These are phyloP conservation scores for Groenewaldozyma salmanticensis DNA, from an alignment of 805 yeast genomes.

Conservation along the genomic window DNA sequence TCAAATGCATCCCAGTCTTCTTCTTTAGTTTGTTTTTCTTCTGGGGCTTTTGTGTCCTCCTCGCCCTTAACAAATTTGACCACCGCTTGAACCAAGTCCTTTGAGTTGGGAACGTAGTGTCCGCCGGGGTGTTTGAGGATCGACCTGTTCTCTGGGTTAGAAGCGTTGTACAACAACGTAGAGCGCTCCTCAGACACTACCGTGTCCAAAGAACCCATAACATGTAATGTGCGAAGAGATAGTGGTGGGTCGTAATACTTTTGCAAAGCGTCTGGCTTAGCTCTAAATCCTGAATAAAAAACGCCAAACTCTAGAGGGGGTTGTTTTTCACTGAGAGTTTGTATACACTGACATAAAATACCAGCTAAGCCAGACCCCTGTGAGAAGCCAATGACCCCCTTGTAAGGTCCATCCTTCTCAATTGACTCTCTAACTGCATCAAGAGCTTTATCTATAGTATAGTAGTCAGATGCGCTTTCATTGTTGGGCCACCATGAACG, in stretches of 20 bases:
- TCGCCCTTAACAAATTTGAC: constrained; percentile 20
- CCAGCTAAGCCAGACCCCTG: constrained; percentile 92
- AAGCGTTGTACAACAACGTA: constrained; percentile 44
- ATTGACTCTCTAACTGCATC: constrained; percentile 46
- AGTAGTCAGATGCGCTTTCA: constrained; percentile 25
- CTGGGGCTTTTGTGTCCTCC: constrained; percentile 1
- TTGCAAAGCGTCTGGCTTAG: constrained; percentile 21
- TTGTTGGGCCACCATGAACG: constrained; percentile 66
- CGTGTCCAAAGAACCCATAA: constrained; percentile 80
- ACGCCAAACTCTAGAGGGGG: constrained; percentile 59
- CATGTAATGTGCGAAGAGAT: constrained; percentile 48
- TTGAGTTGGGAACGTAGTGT: constrained; percentile 89
- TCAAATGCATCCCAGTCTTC: constrained; percentile 32
- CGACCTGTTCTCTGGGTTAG: constrained; percentile 35
- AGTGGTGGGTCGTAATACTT: constrained; percentile 26
- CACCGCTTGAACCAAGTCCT: constrained; percentile 34
- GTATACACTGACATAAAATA: constrained; percentile 50
- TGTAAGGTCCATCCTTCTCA: constrained; percentile 65
- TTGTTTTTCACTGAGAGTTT: constrained; percentile 43
- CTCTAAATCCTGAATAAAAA: constrained; percentile 54
- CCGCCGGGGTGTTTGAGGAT: constrained; percentile 86
- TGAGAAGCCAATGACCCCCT: constrained; percentile 83
- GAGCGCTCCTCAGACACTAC: constrained; percentile 72
- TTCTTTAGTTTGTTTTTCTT: constrained; percentile 8
- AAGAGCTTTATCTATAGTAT: constrained; percentile 34